Base-by-base conservation (phyloP, 2,329 filamentous ascomycete species). In the Epichloe coenophiala region DNA sequence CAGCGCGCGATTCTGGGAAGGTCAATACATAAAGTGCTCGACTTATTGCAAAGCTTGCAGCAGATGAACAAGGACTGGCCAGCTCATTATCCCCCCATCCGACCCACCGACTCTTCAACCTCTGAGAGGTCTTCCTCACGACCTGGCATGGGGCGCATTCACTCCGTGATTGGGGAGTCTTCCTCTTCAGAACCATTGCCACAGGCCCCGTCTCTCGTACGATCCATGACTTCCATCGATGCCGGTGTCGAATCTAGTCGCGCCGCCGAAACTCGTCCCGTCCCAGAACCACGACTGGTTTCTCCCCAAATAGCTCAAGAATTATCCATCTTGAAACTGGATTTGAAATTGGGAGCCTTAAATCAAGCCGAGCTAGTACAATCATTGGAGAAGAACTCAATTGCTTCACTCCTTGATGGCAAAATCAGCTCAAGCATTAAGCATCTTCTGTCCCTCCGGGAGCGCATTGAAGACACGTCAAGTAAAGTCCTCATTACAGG, bases 401-500 rank as follows among this genome's bases (percentile, higher is more conserved):
- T 98, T 54, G 93, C 93, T 1, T 84, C 90, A 1, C 72, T 98
- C 2, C 72, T 98, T 39, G 91, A 97, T 65, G 90, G 89, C 27
- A 95, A 95, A 68, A 95, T 98, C 60, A 85, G 84, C 59, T 88
- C 93, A 54, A 96, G 89, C 64, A 86, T 97, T 63, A 88, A 89
- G 59, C 93, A 98, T 67, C 76, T 98, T 1, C 76, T 88, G 51
- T 82, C 87, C 0, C 74, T 98, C 36, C 83, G 89, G 53, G 93
- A 97, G 57, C 83, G 93, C 49, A 98, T 98, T 55, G 93, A 97
- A 64, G 93, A 98, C 66, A 97, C 88, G 0, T 88, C 91, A 4
- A 97, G 91, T 69, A 98, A 98, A 66, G 93, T 98, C 1, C 71
- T 98, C 52, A 83, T 98, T 17, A 98, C 93, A 0, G 93, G 93